These are phyloP conservation scores for Myxozyma geophila DNA, from an alignment of 805 yeast genomes.

Conservation along the genomic window DNA sequence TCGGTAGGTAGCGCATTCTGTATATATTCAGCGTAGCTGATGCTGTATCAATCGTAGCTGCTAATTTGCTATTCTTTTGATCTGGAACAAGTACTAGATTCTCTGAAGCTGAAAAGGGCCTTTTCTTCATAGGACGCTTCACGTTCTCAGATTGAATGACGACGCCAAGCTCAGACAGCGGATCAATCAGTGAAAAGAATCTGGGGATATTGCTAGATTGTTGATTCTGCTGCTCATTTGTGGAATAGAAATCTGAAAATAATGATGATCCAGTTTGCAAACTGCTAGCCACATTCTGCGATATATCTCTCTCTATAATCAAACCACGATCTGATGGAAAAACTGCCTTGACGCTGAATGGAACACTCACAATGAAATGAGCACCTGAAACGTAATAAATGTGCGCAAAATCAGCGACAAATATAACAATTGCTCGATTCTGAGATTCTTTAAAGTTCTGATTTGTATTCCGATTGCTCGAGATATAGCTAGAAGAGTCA, in stretches of 20 bases:
- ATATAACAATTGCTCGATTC: conserved; percentile 58
- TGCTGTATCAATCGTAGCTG: conserved; percentile 52
- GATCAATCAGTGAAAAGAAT: conserved; percentile 74
- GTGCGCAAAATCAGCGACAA: conserved; percentile 63
- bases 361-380: conserved; percentile 64
- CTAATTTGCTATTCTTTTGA: conserved; percentile 7
- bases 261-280: background rate
- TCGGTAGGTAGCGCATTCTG: conserved; percentile 54
- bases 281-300: background rate
- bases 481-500: background rate
- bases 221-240: background rate
- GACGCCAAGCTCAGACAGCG: conserved; percentile 72
- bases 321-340: conserved; percentile 72
- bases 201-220: conserved; percentile 36
- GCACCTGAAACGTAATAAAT: conserved; percentile 67
- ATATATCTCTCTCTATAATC: conserved; percentile 58
- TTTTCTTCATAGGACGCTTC: conserved; percentile 56
- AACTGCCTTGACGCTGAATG: conserved; percentile 65
- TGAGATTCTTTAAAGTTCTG: background rate
- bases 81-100: conserved; percentile 49
- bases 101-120: conserved; percentile 64
- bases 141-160: conserved; percentile 48
- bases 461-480: background rate
- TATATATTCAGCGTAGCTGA: conserved; percentile 55
- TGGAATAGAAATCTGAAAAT: background rate